These are phyloP conservation scores for Mycena galopus DNA, from an alignment of 768 basidiomycete species.

Conservation along the genomic window DNA sequence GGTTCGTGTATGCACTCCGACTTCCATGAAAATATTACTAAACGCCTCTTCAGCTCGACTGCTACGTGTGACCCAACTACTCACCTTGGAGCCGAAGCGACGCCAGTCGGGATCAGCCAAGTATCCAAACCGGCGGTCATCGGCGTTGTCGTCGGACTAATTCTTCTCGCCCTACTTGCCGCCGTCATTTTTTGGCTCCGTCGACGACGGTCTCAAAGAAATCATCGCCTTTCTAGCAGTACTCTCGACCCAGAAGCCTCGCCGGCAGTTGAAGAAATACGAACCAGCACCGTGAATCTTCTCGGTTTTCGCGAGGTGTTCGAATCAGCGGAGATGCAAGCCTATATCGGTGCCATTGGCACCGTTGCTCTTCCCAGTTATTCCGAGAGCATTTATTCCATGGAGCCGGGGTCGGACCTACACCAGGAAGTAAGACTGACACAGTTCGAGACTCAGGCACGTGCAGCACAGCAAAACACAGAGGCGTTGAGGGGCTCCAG, in stretches of 20 bases:
- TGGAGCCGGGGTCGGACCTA: too few relatives aligned
- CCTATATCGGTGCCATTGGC: not conserved
- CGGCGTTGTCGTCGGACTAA: not conserved
- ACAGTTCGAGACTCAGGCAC: not conserved
- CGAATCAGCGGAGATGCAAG: too few relatives aligned
- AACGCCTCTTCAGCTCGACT: not conserved
- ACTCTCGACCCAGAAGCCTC: not conserved
- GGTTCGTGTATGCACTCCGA: too few relatives aligned
- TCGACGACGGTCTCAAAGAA: not conserved
- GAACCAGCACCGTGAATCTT: too few relatives aligned
- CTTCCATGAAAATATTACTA: not conserved
- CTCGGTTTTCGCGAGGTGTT: too few relatives aligned
- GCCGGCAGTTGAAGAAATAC: not conserved
- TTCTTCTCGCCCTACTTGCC: not conserved
- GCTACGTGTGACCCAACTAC: too few relatives aligned
- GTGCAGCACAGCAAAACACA: not conserved
- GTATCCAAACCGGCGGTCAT: not conserved
- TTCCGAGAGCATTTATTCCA: too few relatives aligned
- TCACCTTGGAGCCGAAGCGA: not conserved
- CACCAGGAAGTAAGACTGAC: not conserved
- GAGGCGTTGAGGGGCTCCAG: not conserved
- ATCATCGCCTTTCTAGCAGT: not conserved
- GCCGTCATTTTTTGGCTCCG: not conserved
- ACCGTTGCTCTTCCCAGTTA: not conserved
- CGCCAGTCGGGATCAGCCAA: not conserved